These are phyloP conservation scores for Periglandula ipomoeae DNA, from an alignment of 2,329 filamentous ascomycete species.

Conservation along the genomic window DNA sequence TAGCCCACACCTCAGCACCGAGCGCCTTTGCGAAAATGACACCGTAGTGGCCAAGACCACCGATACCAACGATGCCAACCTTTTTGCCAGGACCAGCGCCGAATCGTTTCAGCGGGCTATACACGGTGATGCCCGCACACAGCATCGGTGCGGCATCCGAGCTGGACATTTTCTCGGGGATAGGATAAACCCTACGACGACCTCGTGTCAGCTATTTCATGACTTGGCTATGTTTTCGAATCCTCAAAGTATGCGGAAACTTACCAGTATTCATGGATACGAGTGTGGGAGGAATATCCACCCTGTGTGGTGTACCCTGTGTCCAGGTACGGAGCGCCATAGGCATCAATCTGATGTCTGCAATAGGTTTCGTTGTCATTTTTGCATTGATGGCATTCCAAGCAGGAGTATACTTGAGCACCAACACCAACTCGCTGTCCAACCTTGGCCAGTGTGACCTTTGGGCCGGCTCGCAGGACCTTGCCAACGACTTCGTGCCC, in stretches of 20 bases:
- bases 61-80: slow-evolving; percentile 64
- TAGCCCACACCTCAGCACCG: slow-evolving; percentile 55
- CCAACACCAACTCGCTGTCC: slow-evolving; percentile 59
- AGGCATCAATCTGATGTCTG: slow-evolving; percentile 43
- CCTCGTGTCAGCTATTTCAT: too few species aligned
- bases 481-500: slow-evolving; percentile 52
- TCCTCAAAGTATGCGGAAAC: slow-evolving; percentile 54
- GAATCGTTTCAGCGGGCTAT: slow-evolving; percentile 56
- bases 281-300: slow-evolving; percentile 44
- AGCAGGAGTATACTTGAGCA: slow-evolving; percentile 49
- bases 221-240: slow-evolving; percentile 39
- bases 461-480: slow-evolving; percentile 36
- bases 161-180: too few species aligned
- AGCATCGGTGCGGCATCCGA: slow-evolving; percentile 63
- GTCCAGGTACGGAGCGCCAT: slow-evolving; percentile 46
- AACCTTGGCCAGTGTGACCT: slow-evolving; percentile 40
- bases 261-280: slow-evolving; percentile 42
- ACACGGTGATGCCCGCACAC: slow-evolving; percentile 70
- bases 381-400: slow-evolving; percentile 39
- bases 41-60: slow-evolving; percentile 67
- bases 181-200: too few species aligned
- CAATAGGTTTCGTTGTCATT: slow-evolving; percentile 42
- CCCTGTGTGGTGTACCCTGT: slow-evolving; percentile 59
- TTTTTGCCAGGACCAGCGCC: slow-evolving; percentile 60
- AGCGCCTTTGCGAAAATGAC: slow-evolving; percentile 64